Evolutionary conservation across 2,329 filamentous ascomycete species (phyloP), one percentile per base, ranked within the genome.

Genomic region (Penicillium glabrum): DNA sequence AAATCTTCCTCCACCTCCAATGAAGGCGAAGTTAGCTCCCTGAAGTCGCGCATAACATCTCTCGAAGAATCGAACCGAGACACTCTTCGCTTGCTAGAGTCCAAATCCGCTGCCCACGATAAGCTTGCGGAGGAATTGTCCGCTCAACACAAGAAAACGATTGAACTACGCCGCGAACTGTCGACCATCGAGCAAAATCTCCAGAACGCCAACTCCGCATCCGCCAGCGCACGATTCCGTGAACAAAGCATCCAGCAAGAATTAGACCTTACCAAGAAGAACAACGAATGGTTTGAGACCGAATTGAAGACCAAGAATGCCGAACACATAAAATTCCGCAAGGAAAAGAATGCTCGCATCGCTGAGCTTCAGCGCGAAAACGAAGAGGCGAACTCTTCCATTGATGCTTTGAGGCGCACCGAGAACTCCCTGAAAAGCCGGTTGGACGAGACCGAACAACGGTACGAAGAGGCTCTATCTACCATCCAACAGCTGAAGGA

Each of bases 41-140:
- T 99, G 14, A 88, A 90, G 67, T 86, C 90, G 57, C 92, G 93
- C 66, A 91, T 99, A 67, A 81, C 88, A 48, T 90, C 91, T 0
- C 85, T 99, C 3, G 93, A 99, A 75, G 87, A 90, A 0, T 95
- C 93, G 7, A 98, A 96, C 71, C 89, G 95, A 60, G 93, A 97
- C 62, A 93, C 92, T 14, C 78, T 98, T 5, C 88, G 90, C 43
- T 86, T 97, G 33, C 87, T 98, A 60, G 93, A 98, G 69, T 89
- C 91, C 19, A 97, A 97, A 76, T 91, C 90, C 53, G 86, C 86
- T 10, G 90, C 92, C 37, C 91, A 97, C 71, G 90, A 96, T 64
- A 87, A 87, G 58, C 83, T 99, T 3, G 87, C 91, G 5, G 88
- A 92, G 57, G 95, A 99, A 67, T 83, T 99, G 21, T 88, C 92